phyloP scores from a whole-genome alignment of 805 yeast species.

The Phaffomyces opuntiae region DNA sequence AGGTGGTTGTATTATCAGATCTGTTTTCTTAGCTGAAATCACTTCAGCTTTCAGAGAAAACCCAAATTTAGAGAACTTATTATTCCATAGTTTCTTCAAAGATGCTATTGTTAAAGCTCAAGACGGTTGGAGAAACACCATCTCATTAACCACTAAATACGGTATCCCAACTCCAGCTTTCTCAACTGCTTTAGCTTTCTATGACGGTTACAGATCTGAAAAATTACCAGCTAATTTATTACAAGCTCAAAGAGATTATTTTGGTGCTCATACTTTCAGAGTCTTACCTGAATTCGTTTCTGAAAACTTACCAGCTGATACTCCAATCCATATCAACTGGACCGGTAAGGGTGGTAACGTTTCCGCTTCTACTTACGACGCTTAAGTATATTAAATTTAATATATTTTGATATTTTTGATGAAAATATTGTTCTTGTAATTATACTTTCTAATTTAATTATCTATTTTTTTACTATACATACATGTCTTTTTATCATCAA shows the following conservation, averaged over 20 bases:
- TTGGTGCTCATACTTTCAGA: slow-evolving; percentile 98
- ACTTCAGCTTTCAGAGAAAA: slow-evolving; percentile 91
- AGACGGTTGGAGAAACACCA: slow-evolving; percentile 88
- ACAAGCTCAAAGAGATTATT: slow-evolving; percentile 99
- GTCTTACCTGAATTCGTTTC: slow-evolving; percentile 83
- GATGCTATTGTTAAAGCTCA: slow-evolving; percentile 91
- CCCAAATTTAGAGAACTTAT: slow-evolving; percentile 90
- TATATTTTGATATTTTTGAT: background rate
- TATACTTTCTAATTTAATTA: background rate
- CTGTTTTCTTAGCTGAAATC: slow-evolving; percentile 95
- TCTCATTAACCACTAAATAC: slow-evolving; percentile 66
- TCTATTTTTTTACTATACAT: background rate
- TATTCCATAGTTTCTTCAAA: slow-evolving; percentile 92
- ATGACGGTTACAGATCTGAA: slow-evolving; percentile 97
- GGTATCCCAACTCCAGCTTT: slow-evolving; percentile 99
- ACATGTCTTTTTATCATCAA: background rate
- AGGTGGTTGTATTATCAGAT: slow-evolving; percentile 99
- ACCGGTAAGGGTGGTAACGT: slow-evolving; percentile 98
- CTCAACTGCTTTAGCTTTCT: slow-evolving; percentile 93
- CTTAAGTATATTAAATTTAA: slow-evolving; percentile 36
- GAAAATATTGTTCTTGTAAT: background rate
- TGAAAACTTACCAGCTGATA: slow-evolving; percentile 68
- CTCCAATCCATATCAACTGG: slow-evolving; percentile 96
- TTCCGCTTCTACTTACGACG: slow-evolving; percentile 90
- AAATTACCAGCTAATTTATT: slow-evolving; percentile 94